These are phyloP conservation scores for Phascolomyces articulosus DNA, from an alignment of 371 early-diverging fungal genomes.

Conservation along the genomic window DNA sequence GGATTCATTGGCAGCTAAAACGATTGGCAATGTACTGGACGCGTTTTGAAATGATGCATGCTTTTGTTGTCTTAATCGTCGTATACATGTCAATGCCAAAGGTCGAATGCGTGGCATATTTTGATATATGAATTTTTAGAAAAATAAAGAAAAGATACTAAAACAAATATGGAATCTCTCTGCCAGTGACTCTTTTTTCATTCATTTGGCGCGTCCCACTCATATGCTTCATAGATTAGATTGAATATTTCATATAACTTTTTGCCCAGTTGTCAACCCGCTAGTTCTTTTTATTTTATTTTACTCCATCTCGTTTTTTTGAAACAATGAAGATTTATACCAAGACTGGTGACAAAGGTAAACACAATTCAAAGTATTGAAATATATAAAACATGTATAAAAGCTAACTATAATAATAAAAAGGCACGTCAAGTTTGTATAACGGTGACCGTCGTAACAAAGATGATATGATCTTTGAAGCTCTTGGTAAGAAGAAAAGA, in stretches of 20 bases:
- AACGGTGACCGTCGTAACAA: constrained; percentile 90
- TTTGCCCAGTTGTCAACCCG: not conserved
- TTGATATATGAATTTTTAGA: not conserved
- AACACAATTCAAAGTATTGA: too few species aligned
- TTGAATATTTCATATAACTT: not conserved
- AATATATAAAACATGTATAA: too few species aligned
- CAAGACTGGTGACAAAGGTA: constrained; percentile 93
- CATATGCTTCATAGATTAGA: not conserved
- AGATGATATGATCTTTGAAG: constrained; percentile 88
- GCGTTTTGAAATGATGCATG: not conserved
- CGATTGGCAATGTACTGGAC: not conserved
- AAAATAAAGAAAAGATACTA: not conserved
- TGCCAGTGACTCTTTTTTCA: not conserved
- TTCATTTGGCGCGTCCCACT: not conserved
- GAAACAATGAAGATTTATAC: constrained; percentile 79
- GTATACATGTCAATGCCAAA: not conserved
- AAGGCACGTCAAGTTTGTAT: constrained; percentile 86
- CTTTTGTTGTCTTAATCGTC: not conserved
- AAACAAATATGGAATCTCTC: not conserved
- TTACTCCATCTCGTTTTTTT: not conserved
- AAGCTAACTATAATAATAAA: not conserved
- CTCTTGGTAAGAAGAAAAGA: constrained; percentile 67
- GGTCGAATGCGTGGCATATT: constrained; percentile 1
- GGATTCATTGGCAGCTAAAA: constrained; percentile 50
- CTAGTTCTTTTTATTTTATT: not conserved